Evolutionary conservation across 768 basidiomycete genomes (phyloP).

Genomic region (Hypholoma fasciculare): DNA sequence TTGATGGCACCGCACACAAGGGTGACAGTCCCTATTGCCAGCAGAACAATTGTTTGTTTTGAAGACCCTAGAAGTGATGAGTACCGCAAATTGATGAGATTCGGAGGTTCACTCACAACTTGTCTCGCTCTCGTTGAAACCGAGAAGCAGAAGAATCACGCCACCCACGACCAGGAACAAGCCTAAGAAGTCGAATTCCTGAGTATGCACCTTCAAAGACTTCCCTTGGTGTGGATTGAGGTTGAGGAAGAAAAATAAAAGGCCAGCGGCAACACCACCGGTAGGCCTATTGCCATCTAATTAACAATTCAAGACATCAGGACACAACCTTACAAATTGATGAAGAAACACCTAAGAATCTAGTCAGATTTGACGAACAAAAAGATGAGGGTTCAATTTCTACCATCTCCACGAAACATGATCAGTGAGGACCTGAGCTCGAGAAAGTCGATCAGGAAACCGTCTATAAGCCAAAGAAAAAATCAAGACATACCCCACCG

Average conservation of each 20-base stretch:
- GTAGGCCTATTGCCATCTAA: constrained; percentile 52
- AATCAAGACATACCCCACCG: constrained; percentile 61
- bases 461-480: not conserved
- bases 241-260: constrained; percentile 76
- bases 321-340: constrained; percentile 57
- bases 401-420: constrained; percentile 82
- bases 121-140: constrained; percentile 70
- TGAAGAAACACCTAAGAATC: constrained; percentile 64
- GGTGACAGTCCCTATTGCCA: constrained; percentile 57
- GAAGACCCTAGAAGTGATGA: constrained; percentile 48
- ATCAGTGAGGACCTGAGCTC: constrained; percentile 61
- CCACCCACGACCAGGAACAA: constrained; percentile 62
- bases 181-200: constrained; percentile 73
- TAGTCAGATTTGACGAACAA: constrained; percentile 3
- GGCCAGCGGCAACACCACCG: constrained; percentile 59
- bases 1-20: constrained; percentile 55
- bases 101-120: constrained; percentile 47
- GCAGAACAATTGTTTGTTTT: constrained; percentile 58
- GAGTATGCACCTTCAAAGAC: constrained; percentile 55
- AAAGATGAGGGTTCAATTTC: constrained; percentile 7
- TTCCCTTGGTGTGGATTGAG: constrained; percentile 72
- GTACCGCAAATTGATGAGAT: not conserved
- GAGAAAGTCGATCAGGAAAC: constrained; percentile 3
- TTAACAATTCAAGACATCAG: not conserved
- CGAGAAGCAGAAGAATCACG: constrained; percentile 67